phyloP scores from a whole-genome alignment of 2,329 filamentous ascomycete species.

The Colletotrichum sp. region DNA sequence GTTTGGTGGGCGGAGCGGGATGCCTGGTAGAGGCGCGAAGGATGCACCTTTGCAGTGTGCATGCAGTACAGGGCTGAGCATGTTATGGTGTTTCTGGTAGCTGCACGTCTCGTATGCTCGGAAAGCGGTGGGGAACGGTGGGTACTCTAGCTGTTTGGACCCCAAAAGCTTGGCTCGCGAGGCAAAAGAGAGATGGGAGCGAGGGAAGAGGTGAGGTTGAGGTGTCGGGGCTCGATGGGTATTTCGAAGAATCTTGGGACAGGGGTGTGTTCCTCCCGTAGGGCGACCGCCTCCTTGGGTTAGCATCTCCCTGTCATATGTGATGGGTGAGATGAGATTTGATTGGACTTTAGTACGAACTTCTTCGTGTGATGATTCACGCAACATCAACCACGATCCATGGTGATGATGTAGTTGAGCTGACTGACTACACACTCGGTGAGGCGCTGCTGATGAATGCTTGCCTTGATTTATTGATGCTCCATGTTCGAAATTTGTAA shows the following conservation, averaged over 20 bases:
- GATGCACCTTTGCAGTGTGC: not conserved
- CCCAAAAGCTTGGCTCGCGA: not conserved
- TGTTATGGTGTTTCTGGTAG: fast-evolving
- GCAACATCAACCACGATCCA: not conserved
- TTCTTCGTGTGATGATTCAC: not conserved
- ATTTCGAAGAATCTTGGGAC: not conserved
- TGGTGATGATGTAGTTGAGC: not conserved
- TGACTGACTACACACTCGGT: not conserved
- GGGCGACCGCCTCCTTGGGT: not conserved
- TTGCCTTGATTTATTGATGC: not conserved
- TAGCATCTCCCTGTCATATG: not conserved
- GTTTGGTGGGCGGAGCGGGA: not conserved
- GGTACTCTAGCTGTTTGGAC: not conserved
- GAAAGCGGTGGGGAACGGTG: not conserved
- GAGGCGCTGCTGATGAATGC: not conserved
- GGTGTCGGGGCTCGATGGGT: not conserved
- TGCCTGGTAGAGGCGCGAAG: not conserved
- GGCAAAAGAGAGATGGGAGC: not conserved
- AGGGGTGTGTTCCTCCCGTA: not conserved
- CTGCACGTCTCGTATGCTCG: not conserved
- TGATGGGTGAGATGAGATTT: not conserved
- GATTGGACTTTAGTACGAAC: not conserved
- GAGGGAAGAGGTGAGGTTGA: not conserved
- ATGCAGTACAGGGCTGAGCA: not conserved
- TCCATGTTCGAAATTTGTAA: not conserved